Percentiles rank a stretch among this genome's conserved stretches.
Evolutionary conservation across 441 rosid species (phyloP).

Genomic region (Dalechampia spathulata): DNA sequence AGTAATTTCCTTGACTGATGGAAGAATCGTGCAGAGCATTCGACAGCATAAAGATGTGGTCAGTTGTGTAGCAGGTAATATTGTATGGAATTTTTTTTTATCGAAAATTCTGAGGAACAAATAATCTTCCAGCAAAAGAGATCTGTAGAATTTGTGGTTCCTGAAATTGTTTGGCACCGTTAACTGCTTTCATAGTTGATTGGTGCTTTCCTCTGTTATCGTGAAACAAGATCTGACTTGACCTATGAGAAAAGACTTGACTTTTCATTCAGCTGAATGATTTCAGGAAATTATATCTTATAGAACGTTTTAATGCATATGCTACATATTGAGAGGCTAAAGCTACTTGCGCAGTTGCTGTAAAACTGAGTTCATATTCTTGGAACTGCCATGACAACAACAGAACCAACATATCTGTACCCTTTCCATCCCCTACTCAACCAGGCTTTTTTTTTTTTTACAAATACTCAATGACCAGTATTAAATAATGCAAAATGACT

Average conservation of each 20-base stretch:
- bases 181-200: neutral
- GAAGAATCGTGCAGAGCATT: slow-evolving; percentile 93
- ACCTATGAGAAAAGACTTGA: neutral
- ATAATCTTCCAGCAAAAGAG: neutral
- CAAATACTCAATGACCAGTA: neutral
- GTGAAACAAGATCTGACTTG: neutral
- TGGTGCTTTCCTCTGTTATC: neutral
- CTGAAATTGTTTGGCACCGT: neutral
- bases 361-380: neutral
- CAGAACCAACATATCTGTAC: neutral
- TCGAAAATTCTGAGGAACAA: neutral
- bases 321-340: neutral
- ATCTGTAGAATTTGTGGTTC: too few species aligned
- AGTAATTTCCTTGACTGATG: slow-evolving; percentile 81
- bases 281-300: neutral
- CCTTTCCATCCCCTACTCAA: neutral
- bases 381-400: too few species aligned
- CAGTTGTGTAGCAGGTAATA: slow-evolving; percentile 97
- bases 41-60: slow-evolving; percentile 97
- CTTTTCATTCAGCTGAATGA: neutral
- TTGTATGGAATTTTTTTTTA: neutral
- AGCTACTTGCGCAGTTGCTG: neutral
- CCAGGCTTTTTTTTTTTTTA: too few species aligned
- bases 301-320: neutral
- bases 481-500: neutral